Evolutionary conservation across 2,329 filamentous ascomycete species (phyloP), one percentile per base, ranked within the genome.

Genomic region (Dactylellina parvicollis): DNA sequence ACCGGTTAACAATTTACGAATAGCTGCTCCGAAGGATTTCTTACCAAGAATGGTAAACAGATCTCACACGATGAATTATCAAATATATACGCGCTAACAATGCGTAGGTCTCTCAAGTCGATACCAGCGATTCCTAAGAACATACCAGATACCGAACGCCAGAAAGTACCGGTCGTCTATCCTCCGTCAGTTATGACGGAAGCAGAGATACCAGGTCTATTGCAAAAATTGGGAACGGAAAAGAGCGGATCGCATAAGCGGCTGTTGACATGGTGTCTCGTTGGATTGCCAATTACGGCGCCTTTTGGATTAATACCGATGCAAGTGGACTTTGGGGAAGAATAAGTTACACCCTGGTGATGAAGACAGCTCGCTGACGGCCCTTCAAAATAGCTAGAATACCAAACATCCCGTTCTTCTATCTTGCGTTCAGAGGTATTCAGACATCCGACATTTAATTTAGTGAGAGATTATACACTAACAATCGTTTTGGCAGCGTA

Each of bases 321-420:
- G 92, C 96, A 86, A 82, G 91, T 83, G 9, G 10, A 7, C 18
- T 16, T 14, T n/a, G 14, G 28, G 24, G 16, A 24, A 36, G 16
- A 24, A 18, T n/a, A 20, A 14, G 44, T 20, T 4, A 12, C 5
- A n/a, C n/a, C n/a, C 5, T 9, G 10, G 32, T 40, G 32, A 46
- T 40, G 34, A 54, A n/a, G n/a, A 59, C 34, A 28, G 16, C 4
- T 47, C 47, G 30, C 55, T 52, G 22, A 52, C 26, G 5, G 4
- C 14, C 20, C 59, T 75, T 52, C 61, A 55, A 44, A 69, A 75
- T 47, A 64, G 69, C 61, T 36, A 69, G 50, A 75, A 75, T 71
- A 44, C 60, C 71, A 24, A 75, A 99, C 80, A 84, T 99, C 10
- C 95, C 95, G 16, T 98, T 98, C 84, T 98, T 98, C 84, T 99